Evolutionary conservation across 208 protist genomes (phyloP).

Genomic region (Tritrichomonas foetus): DNA sequence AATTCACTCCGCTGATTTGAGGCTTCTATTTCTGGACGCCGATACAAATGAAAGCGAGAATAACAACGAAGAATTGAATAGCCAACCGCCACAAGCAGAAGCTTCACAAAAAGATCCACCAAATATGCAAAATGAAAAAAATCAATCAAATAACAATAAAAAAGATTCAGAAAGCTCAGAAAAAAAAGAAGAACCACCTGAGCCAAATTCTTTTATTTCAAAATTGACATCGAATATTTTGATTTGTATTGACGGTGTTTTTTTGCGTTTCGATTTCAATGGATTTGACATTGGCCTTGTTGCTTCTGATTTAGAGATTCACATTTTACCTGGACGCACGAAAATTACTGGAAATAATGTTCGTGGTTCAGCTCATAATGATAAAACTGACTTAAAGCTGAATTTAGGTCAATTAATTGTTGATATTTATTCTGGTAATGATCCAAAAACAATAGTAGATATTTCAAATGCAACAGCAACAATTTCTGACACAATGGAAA

Average conservation of each 20-base stretch:
- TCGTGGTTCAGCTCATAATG: background rate
- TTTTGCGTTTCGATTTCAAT: background rate
- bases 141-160: too few relatives aligned
- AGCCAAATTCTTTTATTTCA: background rate
- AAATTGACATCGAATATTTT: constrained; percentile 37
- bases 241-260: background rate
- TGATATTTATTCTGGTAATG: background rate
- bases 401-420: background rate
- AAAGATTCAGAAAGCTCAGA: too few relatives aligned
- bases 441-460: background rate
- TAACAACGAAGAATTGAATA: too few relatives aligned
- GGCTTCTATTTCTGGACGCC: background rate
- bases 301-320: background rate
- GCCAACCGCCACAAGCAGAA: too few relatives aligned
- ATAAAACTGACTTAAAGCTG: background rate
- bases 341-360: background rate
- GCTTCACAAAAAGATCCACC: background rate
- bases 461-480: background rate
- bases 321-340: background rate
- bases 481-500: background rate
- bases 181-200: too few relatives aligned
- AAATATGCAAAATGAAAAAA: too few relatives aligned
- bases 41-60: too few relatives aligned
- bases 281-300: background rate
- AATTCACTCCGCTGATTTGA: background rate